A percentile compares a stretch with the other conserved stretches of the same genome.
Evolutionary conservation across 306 rosid genomes (phyloP).

Genomic region (Ammopiptanthus mongolicus): DNA sequence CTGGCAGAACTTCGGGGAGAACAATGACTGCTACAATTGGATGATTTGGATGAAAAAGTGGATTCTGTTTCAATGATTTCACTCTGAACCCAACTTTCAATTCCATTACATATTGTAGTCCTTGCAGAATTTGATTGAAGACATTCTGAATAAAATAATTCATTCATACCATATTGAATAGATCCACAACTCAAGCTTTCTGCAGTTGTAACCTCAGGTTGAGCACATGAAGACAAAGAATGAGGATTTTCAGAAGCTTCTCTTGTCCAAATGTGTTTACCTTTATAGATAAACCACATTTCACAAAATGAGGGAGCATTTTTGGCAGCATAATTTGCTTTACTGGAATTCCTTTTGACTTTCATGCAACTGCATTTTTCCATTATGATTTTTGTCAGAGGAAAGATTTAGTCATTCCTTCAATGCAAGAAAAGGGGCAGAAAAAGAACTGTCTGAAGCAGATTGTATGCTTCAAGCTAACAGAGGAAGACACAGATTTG

Average conservation of each 20-base stretch:
- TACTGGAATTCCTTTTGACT: conserved; percentile 60
- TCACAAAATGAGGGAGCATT: conserved; percentile 64
- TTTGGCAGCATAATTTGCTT: conserved; percentile 60
- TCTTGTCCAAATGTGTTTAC: conserved; percentile 69
- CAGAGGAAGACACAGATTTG: background rate
- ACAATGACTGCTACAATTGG: conserved; percentile 28
- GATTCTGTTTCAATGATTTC: conserved; percentile 28
- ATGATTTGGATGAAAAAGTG: conserved; percentile 26
- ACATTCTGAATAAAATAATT: conserved; percentile 20
- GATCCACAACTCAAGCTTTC: conserved; percentile 30
- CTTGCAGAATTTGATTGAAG: conserved; percentile 24
- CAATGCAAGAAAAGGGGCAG: background rate
- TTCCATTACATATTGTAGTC: conserved; percentile 5
- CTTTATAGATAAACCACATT: conserved; percentile 71
- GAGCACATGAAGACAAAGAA: conserved; percentile 35
- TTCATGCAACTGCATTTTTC: conserved; percentile 51
- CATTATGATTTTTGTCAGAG: conserved; percentile 14
- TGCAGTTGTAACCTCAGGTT: conserved; percentile 24
- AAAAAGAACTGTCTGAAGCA: background rate
- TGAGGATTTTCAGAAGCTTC: conserved; percentile 50
- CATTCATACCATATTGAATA: conserved; percentile 27
- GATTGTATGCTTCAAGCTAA: background rate
- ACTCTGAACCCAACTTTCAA: conserved; percentile 16
- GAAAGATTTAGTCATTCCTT: conserved; percentile 3
- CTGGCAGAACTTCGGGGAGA: conserved; percentile 37